Percentiles rank a stretch among this genome's conserved stretches.
These are phyloP conservation scores for Nitzschia inconspicua DNA, from an alignment of 108 stramenopile species.

Conservation along the genomic window DNA sequence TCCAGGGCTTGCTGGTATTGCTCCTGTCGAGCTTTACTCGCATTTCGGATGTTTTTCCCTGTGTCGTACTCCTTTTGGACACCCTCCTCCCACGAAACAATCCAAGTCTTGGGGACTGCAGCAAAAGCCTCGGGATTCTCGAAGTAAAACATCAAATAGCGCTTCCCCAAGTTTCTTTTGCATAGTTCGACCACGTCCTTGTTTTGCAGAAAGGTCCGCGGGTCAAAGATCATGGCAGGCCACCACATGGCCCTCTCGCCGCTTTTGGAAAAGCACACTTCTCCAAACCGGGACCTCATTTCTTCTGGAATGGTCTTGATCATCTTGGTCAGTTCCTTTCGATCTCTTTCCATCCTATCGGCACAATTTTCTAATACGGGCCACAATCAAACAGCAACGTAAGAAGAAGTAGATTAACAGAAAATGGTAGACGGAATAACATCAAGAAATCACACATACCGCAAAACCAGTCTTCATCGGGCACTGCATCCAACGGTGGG, in stretches of 20 bases:
- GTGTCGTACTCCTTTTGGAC: constrained; percentile 52
- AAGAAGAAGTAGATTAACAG: background rate
- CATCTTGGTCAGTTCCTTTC: background rate
- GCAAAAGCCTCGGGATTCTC: constrained; percentile 64
- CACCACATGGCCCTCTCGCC: constrained; percentile 39
- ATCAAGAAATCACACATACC: constrained; percentile 42
- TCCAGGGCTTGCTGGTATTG: constrained; percentile 47
- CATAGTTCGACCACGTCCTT: constrained; percentile 56
- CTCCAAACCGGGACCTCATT: constrained; percentile 63
- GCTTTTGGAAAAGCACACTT: constrained; percentile 68
- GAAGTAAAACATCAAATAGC: constrained; percentile 64
- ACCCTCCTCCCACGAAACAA: constrained; percentile 53
- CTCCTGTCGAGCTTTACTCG: constrained; percentile 35
- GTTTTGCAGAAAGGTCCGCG: constrained; percentile 44
- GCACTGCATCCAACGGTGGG: constrained; percentile 55
- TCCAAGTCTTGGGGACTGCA: constrained; percentile 42
- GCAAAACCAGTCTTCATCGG: constrained; percentile 70
- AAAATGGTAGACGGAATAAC: background rate
- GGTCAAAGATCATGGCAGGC: constrained; percentile 51
- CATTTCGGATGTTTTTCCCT: constrained; percentile 48
- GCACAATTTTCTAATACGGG: background rate
- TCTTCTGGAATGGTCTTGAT: constrained; percentile 35
- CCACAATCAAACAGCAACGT: background rate
- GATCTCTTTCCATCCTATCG: background rate
- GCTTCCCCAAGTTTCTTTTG: constrained; percentile 60